Base-by-base conservation (phyloP, 2,329 filamentous ascomycete genomes). In the Ascochyta pisi region DNA sequence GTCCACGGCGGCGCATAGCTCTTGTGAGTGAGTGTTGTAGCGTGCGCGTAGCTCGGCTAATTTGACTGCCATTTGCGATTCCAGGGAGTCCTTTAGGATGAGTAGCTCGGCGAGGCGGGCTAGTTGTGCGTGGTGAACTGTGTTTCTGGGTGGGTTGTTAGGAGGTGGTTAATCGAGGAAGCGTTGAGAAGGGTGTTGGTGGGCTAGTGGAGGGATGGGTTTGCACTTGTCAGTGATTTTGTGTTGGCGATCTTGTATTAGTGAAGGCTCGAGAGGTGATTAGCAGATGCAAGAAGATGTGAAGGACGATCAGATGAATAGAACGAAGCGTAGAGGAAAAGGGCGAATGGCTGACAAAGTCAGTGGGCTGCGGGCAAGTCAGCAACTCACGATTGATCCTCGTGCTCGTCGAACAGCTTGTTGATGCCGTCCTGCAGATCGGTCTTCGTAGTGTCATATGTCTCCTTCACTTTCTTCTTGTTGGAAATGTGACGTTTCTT, bases 341-440 rank as follows among this genome's bases (percentile, higher is more conserved):
- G 31, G 19, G 29, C 13, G 33, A 35, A 39, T 34, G 35, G 40
- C 35, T 31, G 50, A 26, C 9, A 31, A 19, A 19, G 29, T 31
- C 12, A 16, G 33, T 22, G 10, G 23, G 27, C 12, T 15, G n/a
- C 38, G 27, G 19, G 26, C 19, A 27, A 16, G 23, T 5, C 19
- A 40, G 51, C 31, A 38, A 64, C 68, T 68, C 64, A 76, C 73
- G 63, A 51, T 50, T 70, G 45, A 23, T 55, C 50, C 43, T 71
- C 65, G 29, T 71, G 65, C 2, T 64, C 44, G 15, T 66, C 63
- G 41, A 74, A 73, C 6, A 68, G 31, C 0, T 48, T 53, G 34
- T 49, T 60, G 55, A 76, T 68, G 15, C 54, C 53, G 7, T 53
- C 43, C 31, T 67, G 52, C n/a, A 59, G 37, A 1, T 53, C 43